Percentiles rank a stretch among this genome's conserved stretches.
Evolutionary conservation across 805 yeast genomes (phyloP).

Genomic region (Aciculoconidium aculeatum): DNA sequence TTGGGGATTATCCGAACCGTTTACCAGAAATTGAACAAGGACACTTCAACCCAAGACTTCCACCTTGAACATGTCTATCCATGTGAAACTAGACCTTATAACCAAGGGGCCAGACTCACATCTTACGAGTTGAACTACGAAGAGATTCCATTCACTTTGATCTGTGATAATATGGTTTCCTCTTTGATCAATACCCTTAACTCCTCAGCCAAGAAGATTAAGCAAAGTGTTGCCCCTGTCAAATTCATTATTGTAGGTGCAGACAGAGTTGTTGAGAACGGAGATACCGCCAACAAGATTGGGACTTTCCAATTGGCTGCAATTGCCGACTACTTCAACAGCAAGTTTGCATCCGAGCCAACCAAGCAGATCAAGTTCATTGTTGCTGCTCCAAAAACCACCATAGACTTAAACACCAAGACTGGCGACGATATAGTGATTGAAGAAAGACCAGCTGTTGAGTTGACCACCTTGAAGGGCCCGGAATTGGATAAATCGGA

Average conservation of each 20-base stretch:
- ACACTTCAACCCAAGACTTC: conserved; percentile 26
- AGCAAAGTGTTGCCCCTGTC: conserved; percentile 51
- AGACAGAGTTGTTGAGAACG: conserved; percentile 86
- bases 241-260: conserved; percentile 92
- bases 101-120: conserved; percentile 92
- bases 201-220: conserved; percentile 19
- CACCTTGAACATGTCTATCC: conserved; percentile 72
- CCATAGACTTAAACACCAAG: conserved; percentile 65
- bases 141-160: conserved; percentile 76
- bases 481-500: conserved; percentile 11
- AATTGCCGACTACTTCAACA: conserved; percentile 49
- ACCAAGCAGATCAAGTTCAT: conserved; percentile 62
- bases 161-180: conserved; percentile 90
- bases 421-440: conserved; percentile 74
- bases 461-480: conserved; percentile 74
- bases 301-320: conserved; percentile 89
- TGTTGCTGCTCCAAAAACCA: conserved; percentile 93
- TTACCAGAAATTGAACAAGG: conserved; percentile 36
- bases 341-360: conserved; percentile 5
- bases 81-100: conserved; percentile 92
- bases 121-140: conserved; percentile 88
- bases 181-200: conserved; percentile 53
- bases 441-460: conserved; percentile 81
- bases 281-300: conserved; percentile 94
- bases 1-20: conserved; percentile 83